A percentile compares a stretch with the other conserved stretches of the same genome.
These are phyloP conservation scores for Suaeda aralocaspica DNA, from an alignment of 148 eudicot species.

Conservation along the genomic window DNA sequence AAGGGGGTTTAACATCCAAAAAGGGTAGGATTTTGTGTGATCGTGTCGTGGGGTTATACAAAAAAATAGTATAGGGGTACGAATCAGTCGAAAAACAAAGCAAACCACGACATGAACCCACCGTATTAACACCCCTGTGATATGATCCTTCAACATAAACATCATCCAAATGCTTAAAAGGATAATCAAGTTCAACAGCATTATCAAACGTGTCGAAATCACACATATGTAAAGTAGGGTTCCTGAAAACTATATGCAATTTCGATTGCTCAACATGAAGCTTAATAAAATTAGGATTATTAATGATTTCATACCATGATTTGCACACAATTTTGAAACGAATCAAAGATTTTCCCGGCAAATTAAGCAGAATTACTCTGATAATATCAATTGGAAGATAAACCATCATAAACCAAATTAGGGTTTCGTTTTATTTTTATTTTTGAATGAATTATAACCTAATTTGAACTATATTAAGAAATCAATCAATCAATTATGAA, in stretches of 20 bases:
- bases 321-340: conserved; percentile 5
- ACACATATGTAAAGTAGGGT: background rate
- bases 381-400: background rate
- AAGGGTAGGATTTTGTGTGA: background rate
- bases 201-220: conserved; percentile 1
- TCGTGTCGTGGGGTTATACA: conserved; percentile 15
- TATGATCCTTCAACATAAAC: too few relatives aligned
- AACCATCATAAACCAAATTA: background rate
- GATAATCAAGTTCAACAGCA: background rate
- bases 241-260: background rate
- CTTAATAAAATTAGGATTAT: background rate
- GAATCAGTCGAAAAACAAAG: background rate
- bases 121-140: background rate
- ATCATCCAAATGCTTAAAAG: background rate
- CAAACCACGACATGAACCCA: background rate
- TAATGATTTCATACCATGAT: background rate
- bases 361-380: background rate
- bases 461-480: background rate
- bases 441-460: too few relatives aligned
- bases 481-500: background rate
- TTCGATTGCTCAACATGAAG: background rate
- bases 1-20: background rate
- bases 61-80: background rate
- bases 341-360: background rate
- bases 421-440: background rate